Conservation (phyloP, 768 basidiomycete species). For the Nidula microcarpa region DNA sequence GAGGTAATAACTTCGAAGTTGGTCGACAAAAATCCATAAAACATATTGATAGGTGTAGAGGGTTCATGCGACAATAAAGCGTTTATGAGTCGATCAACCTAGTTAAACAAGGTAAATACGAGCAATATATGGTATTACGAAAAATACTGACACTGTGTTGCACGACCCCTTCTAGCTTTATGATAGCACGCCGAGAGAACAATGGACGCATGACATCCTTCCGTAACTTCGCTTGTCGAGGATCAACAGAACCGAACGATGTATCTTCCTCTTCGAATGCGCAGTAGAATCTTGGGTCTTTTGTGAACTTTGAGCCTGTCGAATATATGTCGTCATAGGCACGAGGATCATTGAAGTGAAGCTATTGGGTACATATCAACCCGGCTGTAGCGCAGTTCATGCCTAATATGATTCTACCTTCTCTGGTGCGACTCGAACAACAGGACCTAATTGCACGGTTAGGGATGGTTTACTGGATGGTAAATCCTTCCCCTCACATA, state of each 20-base stretch:
- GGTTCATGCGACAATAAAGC: neutral
- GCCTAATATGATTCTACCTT: conserved; percentile 15
- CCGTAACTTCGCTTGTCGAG: conserved; percentile 19
- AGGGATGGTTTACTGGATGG: too few species aligned
- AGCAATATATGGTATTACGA: neutral
- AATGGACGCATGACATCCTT: conserved; percentile 22
- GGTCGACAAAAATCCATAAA: conserved; percentile 18
- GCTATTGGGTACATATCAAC: conserved; percentile 12
- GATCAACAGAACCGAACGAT: conserved; percentile 20
- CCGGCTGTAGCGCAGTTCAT: too few species aligned
- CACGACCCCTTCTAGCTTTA: conserved; percentile 23
- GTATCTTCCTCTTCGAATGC: conserved; percentile 17
- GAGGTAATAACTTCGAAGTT: conserved; percentile 25
- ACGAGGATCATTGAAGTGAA: conserved; percentile 29
- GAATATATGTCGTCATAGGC: conserved; percentile 31
- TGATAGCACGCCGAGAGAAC: conserved; percentile 27
- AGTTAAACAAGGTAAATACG: neutral
- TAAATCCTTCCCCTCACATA: too few species aligned
- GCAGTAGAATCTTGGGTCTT: conserved; percentile 20
- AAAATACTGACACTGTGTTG: conserved; percentile 17
- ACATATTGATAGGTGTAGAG: conserved; percentile 14
- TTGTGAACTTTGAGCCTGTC: conserved; percentile 16
- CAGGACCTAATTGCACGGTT: neutral
- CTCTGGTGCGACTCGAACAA: conserved; percentile 32
- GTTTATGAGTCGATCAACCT: conserved; percentile 19